Percentiles rank a stretch among this genome's conserved stretches.
Evolutionary conservation across 345 rosid genomes (phyloP).

Genomic region (Arabis hirsuta): DNA sequence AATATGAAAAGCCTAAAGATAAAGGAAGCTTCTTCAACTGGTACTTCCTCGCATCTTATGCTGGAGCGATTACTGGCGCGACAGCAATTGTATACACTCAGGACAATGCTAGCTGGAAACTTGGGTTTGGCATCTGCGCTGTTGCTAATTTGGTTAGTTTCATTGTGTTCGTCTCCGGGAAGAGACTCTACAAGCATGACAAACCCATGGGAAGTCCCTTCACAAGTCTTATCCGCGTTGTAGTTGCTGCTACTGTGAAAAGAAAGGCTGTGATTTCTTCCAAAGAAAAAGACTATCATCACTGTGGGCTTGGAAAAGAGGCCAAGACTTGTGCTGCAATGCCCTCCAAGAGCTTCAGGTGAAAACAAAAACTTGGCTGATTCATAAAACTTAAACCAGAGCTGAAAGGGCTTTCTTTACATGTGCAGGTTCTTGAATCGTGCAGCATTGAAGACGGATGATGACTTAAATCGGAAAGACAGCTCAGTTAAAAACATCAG

Average conservation of each 20-base stretch:
- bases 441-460: slow-evolving; percentile 47
- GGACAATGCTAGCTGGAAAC: slow-evolving; percentile 55
- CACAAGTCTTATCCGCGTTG: slow-evolving; percentile 48
- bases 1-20: slow-evolving; percentile 45
- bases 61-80: slow-evolving; percentile 19
- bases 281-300: slow-evolving; percentile 49
- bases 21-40: slow-evolving; percentile 57
- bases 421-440: slow-evolving; percentile 23
- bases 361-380: background rate
- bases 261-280: slow-evolving; percentile 43
- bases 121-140: slow-evolving; percentile 54
- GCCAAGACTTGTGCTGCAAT: background rate
- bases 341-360: slow-evolving; percentile 50
- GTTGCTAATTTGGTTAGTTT: slow-evolving; percentile 45
- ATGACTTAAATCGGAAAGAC: slow-evolving; percentile 44
- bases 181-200: slow-evolving; percentile 42
- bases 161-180: slow-evolving; percentile 47
- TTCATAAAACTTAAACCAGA: background rate
- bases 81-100: slow-evolving; percentile 51
- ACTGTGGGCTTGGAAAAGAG: slow-evolving; percentile 6
- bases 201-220: slow-evolving; percentile 59
- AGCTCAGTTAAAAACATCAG: slow-evolving; percentile 45
- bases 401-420: slow-evolving; percentile 14
- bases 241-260: slow-evolving; percentile 49
- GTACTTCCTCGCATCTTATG: slow-evolving; percentile 48